Base-by-base conservation (phyloP, 192 early-diverging fungal genomes). In the Linnemannia schmuckeri region DNA sequence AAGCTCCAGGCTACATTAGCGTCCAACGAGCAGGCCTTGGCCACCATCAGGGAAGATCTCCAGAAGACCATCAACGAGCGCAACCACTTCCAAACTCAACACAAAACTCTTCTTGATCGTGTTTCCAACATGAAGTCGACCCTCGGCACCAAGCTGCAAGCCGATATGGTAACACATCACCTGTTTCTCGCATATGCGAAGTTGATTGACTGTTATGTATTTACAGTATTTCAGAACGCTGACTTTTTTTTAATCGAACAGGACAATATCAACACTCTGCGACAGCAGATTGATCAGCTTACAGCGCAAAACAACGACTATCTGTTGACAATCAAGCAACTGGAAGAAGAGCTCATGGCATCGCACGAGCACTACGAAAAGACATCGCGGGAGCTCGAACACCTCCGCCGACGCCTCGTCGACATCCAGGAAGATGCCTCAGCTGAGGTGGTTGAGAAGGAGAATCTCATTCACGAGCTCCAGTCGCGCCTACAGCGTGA, bases 51-150 rank as follows among this genome's bases (percentile, higher is more conserved):
- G 41, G 79, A 81, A 30, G 80, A 90, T 44, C 78, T 90, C 17
- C 80, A 89, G 33, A 76, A 77, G 49, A 82, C 77, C 4, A 74
- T 57, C 4, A 90, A 89, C 42, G 91, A 94, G 46, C 91, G 91
- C 38, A 84, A 90, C 27, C 87, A 90, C 33, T 76, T 95, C 13
- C 82, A 88, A 37, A 71, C 82, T 35, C 94, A 96, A 47, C 88
- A 97, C 75, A 92, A 94, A 61, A 80, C 91, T 52, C 85, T 98
- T 22, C 83, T 98, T 61, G 96, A 94, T 38, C 94, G 95, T 71
- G 89, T 99, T 8, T 90, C 93, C 3, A 93, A 90, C 37, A 94
- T 98, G 91, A 97, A 97, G 81, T 95, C 93, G 42, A 94, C 95
- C 0, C 83, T 98, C 4, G 93, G 91, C 44, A 93, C 96, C 18